Evolutionary conservation across 1,284 basidiomycete species (phyloP).

Genomic region (Ceratobasidium sp.): DNA sequence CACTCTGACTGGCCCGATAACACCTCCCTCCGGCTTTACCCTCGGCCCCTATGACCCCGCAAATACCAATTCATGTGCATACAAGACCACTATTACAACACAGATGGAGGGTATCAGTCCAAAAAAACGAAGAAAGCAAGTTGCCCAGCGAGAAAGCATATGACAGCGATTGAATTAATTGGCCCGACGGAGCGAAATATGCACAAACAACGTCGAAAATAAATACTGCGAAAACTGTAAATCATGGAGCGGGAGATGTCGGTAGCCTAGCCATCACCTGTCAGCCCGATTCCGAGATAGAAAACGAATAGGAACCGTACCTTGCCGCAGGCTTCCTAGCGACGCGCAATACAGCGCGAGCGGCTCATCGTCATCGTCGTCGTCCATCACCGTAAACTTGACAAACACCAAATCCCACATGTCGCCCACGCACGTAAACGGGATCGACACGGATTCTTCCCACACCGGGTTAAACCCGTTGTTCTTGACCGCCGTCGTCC

Average conservation of each 20-base stretch:
- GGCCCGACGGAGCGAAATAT: constrained; percentile 63
- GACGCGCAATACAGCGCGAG: constrained; percentile 78
- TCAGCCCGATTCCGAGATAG: constrained; percentile 43
- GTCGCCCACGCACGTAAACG: constrained; percentile 79
- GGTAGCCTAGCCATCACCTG: constrained; percentile 70
- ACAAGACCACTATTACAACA: constrained; percentile 16
- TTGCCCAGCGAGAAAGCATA: constrained; percentile 1
- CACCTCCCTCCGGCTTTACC: constrained; percentile 11
- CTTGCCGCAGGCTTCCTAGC: constrained; percentile 74
- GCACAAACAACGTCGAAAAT: constrained; percentile 89
- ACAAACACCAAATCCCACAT: constrained; percentile 88
- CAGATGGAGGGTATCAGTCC: constrained; percentile 2
- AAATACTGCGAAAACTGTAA: constrained; percentile 83
- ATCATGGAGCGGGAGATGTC: constrained; percentile 89
- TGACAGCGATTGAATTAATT: not conserved
- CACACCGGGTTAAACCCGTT: constrained; percentile 93
- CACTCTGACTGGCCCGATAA: constrained; percentile 10
- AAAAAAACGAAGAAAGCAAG: not conserved
- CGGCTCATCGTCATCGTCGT: constrained; percentile 68
- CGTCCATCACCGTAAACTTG: constrained; percentile 78
- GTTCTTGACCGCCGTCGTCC: constrained; percentile 76
- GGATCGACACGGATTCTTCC: constrained; percentile 77
- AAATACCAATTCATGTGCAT: constrained; percentile 16
- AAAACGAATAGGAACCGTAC: constrained; percentile 59
- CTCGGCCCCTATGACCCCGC: no score